A percentile compares a stretch with the other conserved stretches of the same genome.
phyloP scores from a whole-genome alignment of 2,329 filamentous ascomycete species.

The Monosporascus sp. region DNA sequence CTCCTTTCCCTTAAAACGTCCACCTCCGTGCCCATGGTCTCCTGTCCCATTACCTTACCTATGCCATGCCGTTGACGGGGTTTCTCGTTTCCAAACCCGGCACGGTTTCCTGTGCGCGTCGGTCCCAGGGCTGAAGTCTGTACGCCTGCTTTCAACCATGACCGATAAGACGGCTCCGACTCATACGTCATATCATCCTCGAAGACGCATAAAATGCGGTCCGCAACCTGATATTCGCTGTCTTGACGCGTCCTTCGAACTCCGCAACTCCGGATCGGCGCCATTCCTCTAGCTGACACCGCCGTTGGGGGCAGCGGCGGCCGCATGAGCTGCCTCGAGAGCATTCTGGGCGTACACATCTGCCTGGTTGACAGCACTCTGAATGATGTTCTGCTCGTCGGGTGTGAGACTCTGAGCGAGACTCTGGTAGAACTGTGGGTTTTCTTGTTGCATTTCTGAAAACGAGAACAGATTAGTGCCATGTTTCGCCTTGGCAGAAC shows the following conservation, averaged over 20 bases:
- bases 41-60: not conserved
- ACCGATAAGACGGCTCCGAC: not conserved
- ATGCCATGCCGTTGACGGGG: not conserved
- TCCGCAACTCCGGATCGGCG: not conserved
- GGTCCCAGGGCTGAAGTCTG: not conserved
- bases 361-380: conserved; percentile 71
- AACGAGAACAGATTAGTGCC: conserved; percentile 22
- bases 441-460: conserved; percentile 79
- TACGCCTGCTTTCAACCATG: not conserved
- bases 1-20: not conserved
- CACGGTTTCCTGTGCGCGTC: not conserved
- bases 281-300: conserved; percentile 7
- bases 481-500: not conserved
- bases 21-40: not conserved
- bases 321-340: conserved; percentile 11
- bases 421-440: conserved; percentile 80
- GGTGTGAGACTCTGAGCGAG: conserved; percentile 73
- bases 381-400: conserved; percentile 77
- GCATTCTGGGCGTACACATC: conserved; percentile 42
- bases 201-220: not conserved
- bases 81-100: not conserved
- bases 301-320: conserved; percentile 7
- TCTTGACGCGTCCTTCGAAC: not conserved
- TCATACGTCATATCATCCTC: not conserved
- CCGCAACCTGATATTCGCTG: not conserved